Percentiles rank a stretch among this genome's conserved stretches.
These are phyloP conservation scores for Dactylis glomerata DNA, from an alignment of 176 grass and related monocot species.

Conservation along the genomic window DNA sequence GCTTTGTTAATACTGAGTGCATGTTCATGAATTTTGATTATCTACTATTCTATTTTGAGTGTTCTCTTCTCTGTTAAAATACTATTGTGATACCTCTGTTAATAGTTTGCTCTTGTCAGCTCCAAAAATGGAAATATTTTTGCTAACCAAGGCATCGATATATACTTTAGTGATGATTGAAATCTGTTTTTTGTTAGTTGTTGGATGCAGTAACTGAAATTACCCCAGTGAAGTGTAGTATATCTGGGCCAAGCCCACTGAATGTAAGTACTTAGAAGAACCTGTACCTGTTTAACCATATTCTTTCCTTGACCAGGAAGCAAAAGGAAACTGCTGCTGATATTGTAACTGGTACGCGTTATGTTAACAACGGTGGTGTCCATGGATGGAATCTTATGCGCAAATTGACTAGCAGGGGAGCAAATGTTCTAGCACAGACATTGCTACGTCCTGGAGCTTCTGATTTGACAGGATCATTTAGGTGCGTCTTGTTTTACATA, in stretches of 20 bases:
- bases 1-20: too few relatives aligned
- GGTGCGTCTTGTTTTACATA: slow-evolving; percentile 33
- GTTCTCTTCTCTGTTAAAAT: not conserved
- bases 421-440: slow-evolving; percentile 98
- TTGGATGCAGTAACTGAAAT: slow-evolving; percentile 6
- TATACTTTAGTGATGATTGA: not conserved
- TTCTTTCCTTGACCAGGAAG: slow-evolving; percentile 48
- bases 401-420: slow-evolving; percentile 94
- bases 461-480: slow-evolving; percentile 92
- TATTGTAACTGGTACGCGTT: slow-evolving; percentile 87
- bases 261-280: slow-evolving; percentile 18
- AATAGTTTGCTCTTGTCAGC: not conserved
- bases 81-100: not conserved
- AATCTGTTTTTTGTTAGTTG: not conserved
- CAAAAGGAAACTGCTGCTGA: slow-evolving; percentile 82
- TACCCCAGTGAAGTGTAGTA: not conserved
- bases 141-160: not conserved
- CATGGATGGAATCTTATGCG: slow-evolving; percentile 98
- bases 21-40: not conserved
- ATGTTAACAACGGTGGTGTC: slow-evolving; percentile 85
- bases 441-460: slow-evolving; percentile 87
- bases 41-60: not conserved
- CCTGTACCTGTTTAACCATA: not conserved
- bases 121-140: not conserved
- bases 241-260: not conserved